Conservation (phyloP, 202 grass and related monocot genomes). For the Musa balbisiana region DNA sequence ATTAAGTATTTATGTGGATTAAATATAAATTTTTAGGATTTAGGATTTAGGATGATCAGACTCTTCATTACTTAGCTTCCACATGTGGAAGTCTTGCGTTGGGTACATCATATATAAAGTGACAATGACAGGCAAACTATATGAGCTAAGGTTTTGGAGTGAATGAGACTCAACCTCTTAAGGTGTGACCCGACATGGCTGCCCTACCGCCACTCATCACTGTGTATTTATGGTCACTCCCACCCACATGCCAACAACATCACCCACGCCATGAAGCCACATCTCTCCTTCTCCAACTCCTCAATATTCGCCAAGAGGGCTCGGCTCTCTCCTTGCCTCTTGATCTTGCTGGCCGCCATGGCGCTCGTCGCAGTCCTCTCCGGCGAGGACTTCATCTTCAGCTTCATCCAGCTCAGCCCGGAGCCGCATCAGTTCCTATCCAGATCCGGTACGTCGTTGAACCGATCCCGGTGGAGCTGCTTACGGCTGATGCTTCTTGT, state of each 20-base stretch:
- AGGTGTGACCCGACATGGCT: not conserved
- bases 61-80: too few relatives aligned
- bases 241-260: not conserved
- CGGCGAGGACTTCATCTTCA: conserved; percentile 37
- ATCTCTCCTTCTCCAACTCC: conserved; percentile 13
- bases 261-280: conserved; percentile 31
- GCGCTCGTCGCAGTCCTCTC: conserved; percentile 51
- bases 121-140: too few relatives aligned
- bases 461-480: too few relatives aligned
- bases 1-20: too few relatives aligned
- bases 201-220: not conserved
- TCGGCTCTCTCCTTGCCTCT: conserved; percentile 30
- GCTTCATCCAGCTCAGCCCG: conserved; percentile 14
- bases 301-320: conserved; percentile 27
- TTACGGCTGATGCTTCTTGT: too few relatives aligned
- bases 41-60: too few relatives aligned
- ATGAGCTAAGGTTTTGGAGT: not conserved
- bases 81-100: too few relatives aligned
- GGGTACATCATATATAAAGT: too few relatives aligned
- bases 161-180: not conserved
- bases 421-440: not conserved
- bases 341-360: conserved; percentile 35
- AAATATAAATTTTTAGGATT: too few relatives aligned
- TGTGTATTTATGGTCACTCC: not conserved
- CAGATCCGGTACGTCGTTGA: not conserved